These are phyloP conservation scores for Fusarium circinatum DNA, from an alignment of 2,329 filamentous ascomycete species.

Conservation along the genomic window DNA sequence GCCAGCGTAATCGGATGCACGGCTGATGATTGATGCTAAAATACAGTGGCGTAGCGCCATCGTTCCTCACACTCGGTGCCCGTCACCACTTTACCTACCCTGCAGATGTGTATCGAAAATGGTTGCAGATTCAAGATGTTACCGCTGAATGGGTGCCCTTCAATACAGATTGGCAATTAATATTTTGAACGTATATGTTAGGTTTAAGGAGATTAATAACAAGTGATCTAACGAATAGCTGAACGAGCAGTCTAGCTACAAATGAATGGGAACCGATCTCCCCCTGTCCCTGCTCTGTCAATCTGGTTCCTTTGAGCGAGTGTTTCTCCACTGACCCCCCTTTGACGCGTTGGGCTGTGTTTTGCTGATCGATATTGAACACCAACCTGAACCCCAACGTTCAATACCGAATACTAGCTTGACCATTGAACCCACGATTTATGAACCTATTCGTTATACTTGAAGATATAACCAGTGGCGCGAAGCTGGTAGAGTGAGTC, in stretches of 20 bases:
- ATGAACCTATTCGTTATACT: not conserved
- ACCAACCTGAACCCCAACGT: not conserved
- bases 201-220: accelerated
- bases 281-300: accelerated
- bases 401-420: not conserved
- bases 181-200: too few relatives aligned
- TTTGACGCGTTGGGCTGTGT: not conserved
- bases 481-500: not conserved
- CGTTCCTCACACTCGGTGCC: not conserved
- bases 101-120: not conserved
- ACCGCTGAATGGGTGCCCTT: not conserved
- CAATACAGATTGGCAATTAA: accelerated
- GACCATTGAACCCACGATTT: not conserved
- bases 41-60: not conserved
- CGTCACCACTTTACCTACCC: not conserved
- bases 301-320: not conserved
- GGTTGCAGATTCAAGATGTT: not conserved
- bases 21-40: not conserved
- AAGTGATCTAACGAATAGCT: not conserved
- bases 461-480: not conserved
- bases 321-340: too few relatives aligned
- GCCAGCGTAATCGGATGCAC: not conserved
- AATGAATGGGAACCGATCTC: accelerated
- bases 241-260: not conserved
- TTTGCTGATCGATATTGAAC: not conserved